Evolutionary conservation across 257 asterid species (phyloP), one percentile per base, ranked within the genome.

Genomic region (Solanum pennellii): DNA sequence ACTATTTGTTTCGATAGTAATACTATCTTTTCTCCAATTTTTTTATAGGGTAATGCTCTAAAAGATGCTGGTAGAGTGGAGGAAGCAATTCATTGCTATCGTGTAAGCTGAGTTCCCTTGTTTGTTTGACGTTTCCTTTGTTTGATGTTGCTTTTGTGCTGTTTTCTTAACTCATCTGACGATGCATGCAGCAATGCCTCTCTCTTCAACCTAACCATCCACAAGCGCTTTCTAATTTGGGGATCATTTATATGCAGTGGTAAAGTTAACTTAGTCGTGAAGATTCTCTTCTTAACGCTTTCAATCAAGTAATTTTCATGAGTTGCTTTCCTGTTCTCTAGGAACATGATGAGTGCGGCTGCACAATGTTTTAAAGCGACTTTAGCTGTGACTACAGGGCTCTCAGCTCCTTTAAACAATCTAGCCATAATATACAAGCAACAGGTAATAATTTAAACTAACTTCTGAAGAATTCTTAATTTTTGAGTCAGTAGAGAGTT

Each of bases 211-310:
- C 99, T 62, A 96, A 90, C 84, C 99, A 97, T 88, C 99, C 99
- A 16, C 99, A 97, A 91, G 99, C 99, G 41, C 98, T 95, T 47
- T 94, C 99, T 52, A 97, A 96, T 92, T 98, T 97, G 90, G 99
- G 99, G 84, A 97, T 96, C 92, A 94, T 97, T 86, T 97, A 97
- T 69, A 96, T 97, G 99, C 99, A 96, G 92, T 96, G 99, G 99
- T 97, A 93, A 87, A 94, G 86, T 80, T 23, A 41, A 74, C 74
- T 86, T 49, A 16, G 42, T 27, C 86, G n/a, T 68, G 73, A 41
- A 74, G 12, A 71, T 47, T 45, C 27, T 68, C 73, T 65, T 83
- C 69, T 72, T 25, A 27, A 45, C 47, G 23, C n/a, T 86, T 69
- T 86, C 84, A 69, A 68, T 29, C 59, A 52, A 87, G 60, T 88